Conservation (phyloP, 805 yeast species). For the Candida andamanensis region DNA sequence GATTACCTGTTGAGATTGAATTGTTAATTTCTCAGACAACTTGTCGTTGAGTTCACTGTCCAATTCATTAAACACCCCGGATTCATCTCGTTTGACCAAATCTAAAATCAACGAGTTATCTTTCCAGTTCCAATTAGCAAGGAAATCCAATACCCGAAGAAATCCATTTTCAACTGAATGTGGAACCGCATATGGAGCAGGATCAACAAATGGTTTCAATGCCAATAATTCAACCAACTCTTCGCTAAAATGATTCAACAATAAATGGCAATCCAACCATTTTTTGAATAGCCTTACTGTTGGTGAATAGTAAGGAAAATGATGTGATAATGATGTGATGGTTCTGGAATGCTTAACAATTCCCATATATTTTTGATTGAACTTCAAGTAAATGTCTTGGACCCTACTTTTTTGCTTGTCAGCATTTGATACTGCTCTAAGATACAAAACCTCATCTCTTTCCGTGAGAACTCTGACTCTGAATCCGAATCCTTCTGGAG, state of each 20-base stretch:
- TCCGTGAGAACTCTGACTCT: slow-evolving; percentile 72
- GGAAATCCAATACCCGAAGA: slow-evolving; percentile 60
- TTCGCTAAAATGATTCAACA: slow-evolving; percentile 67
- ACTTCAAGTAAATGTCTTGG: slow-evolving; percentile 59
- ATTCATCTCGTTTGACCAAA: slow-evolving; percentile 43
- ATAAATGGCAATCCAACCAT: slow-evolving; percentile 83
- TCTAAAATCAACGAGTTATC: slow-evolving; percentile 82
- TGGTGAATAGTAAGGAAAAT: slow-evolving; percentile 69
- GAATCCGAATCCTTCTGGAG: slow-evolving; percentile 91
- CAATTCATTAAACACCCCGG: slow-evolving; percentile 5
- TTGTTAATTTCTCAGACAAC: slow-evolving; percentile 56
- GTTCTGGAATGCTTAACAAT: slow-evolving; percentile 78
- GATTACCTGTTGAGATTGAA: slow-evolving; percentile 57
- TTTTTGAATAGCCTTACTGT: slow-evolving; percentile 79
- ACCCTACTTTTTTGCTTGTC: slow-evolving; percentile 55
- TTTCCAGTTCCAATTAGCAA: slow-evolving; percentile 92
- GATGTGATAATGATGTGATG: slow-evolving; percentile 62
- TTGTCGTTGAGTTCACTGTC: slow-evolving; percentile 32
- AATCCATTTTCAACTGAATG: slow-evolving; percentile 78
- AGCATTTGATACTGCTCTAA: slow-evolving; percentile 65
- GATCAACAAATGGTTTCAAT: slow-evolving; percentile 78
- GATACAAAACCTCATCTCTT: slow-evolving; percentile 70
- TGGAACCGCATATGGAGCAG: slow-evolving; percentile 81
- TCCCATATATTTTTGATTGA: slow-evolving; percentile 61
- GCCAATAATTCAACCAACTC: slow-evolving; percentile 81